Evolutionary conservation across 2,329 filamentous ascomycete genomes (phyloP).

Genomic region (Aspergillus tamarii): DNA sequence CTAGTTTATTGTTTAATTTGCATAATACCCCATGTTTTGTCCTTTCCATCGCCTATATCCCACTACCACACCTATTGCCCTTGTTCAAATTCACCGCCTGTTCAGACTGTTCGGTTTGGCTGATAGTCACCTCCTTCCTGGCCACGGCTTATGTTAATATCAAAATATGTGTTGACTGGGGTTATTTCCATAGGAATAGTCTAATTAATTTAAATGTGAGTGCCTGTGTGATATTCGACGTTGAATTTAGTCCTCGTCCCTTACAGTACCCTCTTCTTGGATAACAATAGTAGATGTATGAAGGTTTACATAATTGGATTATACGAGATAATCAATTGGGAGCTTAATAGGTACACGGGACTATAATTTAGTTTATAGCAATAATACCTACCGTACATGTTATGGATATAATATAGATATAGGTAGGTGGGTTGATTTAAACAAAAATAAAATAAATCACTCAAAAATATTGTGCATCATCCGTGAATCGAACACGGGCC

Average conservation of each 20-base stretch:
- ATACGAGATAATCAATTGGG: no score
- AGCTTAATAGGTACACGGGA: no score
- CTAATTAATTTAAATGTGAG: neutral
- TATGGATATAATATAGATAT: no score
- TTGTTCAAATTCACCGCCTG: neutral
- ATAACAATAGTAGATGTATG: neutral
- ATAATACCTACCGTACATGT: no score
- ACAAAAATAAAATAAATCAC: no score
- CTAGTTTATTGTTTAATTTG: conserved; percentile 19
- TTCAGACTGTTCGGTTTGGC: neutral
- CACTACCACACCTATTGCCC: neutral
- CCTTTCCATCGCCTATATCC: neutral
- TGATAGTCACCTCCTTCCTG: neutral
- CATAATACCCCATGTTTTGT: conserved; percentile 32
- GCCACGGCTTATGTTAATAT: neutral
- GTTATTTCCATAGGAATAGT: neutral
- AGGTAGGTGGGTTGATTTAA: no score
- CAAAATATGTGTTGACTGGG: neutral
- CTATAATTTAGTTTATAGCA: no score
- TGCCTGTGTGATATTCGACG: neutral
- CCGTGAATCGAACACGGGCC: conserved; percentile 50
- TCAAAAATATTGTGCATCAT: conserved; percentile 38
- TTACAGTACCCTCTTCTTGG: neutral
- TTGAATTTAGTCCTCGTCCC: neutral
- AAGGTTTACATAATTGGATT: no score